Base-by-base conservation (phyloP, 768 basidiomycete species). In the Antrodiella citrinella region DNA sequence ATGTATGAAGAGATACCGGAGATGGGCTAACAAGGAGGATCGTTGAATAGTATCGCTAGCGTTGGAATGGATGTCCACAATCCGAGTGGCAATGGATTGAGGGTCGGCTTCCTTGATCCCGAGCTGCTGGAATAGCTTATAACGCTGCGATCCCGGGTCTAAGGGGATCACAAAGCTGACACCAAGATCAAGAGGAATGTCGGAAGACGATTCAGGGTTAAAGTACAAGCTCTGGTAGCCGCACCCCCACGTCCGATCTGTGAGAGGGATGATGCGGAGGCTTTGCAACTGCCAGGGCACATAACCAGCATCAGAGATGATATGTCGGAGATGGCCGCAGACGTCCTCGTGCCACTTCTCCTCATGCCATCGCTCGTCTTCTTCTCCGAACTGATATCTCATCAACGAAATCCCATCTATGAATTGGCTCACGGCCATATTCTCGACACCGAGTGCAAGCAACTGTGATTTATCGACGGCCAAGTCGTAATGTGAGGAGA, bases 161-260 rank as follows among this genome's bases (percentile, higher is more conserved):
- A 55, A 13, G 24, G 15, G 25, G 13, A 11, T 4, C 0, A 54
- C 38, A 9, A 52, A 39, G 25, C 49, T 20, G 46, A 54, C 43
- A 11, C 51, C 47, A 18, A 45, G 51, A 12, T 60, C 50, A 7
- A 18, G 45, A 18, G n/a, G 47, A 22, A 13, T 57, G 49, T 22
- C 35, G 38, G 11, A 51, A 57, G 20, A 54, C 48, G 12, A 44
- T n/a, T n/a, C n/a, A 23, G 12, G 49, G 50, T 12, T 51, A 57
- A 38, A 64, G 45, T 13, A 62, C 50, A 13, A 12, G 49, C 4
- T 3, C 3, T 41, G 15, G 20, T 13, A 64, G 55, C 9, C 23
- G 38, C 38, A 35, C 47, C 44, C 21, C 55, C 26, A 10, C 15
- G 13, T 4, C 4, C 9, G 4, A 40, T 48, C 15, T 10, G 45